Evolutionary conservation across 768 basidiomycete species (phyloP).

Genomic region (Cystobasidium ongulense): DNA sequence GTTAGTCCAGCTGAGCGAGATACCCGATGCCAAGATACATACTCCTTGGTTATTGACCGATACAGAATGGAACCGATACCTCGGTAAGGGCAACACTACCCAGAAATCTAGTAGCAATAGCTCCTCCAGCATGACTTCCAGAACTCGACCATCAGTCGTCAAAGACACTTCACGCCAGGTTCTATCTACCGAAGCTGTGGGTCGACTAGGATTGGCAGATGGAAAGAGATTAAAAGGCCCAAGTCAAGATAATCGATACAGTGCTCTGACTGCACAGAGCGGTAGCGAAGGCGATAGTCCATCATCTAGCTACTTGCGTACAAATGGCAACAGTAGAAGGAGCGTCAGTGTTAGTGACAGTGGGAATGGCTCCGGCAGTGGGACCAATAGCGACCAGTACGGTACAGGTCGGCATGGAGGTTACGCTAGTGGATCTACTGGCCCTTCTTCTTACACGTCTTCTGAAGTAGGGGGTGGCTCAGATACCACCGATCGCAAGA

Average conservation of each 20-base stretch:
- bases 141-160: too few relatives aligned
- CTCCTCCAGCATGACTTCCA: too few relatives aligned
- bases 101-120: conserved; percentile 28
- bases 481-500: background rate
- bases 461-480: background rate
- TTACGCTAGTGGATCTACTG: background rate
- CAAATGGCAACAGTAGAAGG: background rate
- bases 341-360: background rate
- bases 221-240: background rate
- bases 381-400: background rate
- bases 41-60: conserved; percentile 27
- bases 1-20: conserved; percentile 34
- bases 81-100: conserved; percentile 12
- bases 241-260: background rate
- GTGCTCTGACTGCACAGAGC: background rate
- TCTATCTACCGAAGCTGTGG: conserved; percentile 24
- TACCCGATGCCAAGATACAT: conserved; percentile 12
- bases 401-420: background rate
- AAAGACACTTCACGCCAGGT: conserved; percentile 34
- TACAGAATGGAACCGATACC: conserved; percentile 34
- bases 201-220: background rate
- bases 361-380: background rate
- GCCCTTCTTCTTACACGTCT: background rate
- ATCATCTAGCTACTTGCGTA: background rate
- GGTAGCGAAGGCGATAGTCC: background rate